Evolutionary conservation across 208 protist genomes (phyloP), one percentile per base, ranked within the genome.

Genomic region (Acanthamoeba castellanii): DNA sequence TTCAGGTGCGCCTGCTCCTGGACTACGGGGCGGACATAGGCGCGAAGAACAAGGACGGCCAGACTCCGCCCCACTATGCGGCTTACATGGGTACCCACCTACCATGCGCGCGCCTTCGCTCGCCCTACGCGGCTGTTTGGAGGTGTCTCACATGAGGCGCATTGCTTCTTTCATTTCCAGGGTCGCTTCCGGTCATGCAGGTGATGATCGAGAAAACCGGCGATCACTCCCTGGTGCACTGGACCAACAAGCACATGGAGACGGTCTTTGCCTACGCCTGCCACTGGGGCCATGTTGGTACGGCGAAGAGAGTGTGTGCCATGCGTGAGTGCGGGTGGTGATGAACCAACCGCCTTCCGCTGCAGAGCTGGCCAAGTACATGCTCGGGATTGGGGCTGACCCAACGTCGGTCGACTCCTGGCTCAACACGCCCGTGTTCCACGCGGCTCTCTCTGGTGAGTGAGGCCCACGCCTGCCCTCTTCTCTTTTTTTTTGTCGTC

Each of bases 71-170:
- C 3, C 76, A 85, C 76, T 85, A 85, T 57, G 76, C 76, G 22
- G 76, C 76, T 7, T 85, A 85, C 47, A 85, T 85, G 76, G 76
- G 76, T 82, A 47, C 30, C n/a, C n/a, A n/a, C n/a, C n/a, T n/a
- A n/a, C 37, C 37, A 42, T 42, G 37, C 37, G 37, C 37, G 37
- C n/a, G 37, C 37, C 37, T 42, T 42, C 37, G 2, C 3, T 42
- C 37, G 37, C 37, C 2, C 37, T 42, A 42, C 37, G 37, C 37
- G 37, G 37, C 37, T 42, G 37, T 42, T 42, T 42, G 37, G 37
- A 1, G 37, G 37, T 42, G 37, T 42, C 37, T 42, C 37, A 42
- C 3, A 42, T 42, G 37, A 42, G 37, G 3, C 2, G 3, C 37
- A 1, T 42, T 42, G 1, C 37, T 42, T 42, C 3, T 42, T 42